Percentiles rank a stretch among this genome's conserved stretches.
Conservation (phyloP, 1,284 basidiomycete species). For the Microbotryum intermedium region DNA sequence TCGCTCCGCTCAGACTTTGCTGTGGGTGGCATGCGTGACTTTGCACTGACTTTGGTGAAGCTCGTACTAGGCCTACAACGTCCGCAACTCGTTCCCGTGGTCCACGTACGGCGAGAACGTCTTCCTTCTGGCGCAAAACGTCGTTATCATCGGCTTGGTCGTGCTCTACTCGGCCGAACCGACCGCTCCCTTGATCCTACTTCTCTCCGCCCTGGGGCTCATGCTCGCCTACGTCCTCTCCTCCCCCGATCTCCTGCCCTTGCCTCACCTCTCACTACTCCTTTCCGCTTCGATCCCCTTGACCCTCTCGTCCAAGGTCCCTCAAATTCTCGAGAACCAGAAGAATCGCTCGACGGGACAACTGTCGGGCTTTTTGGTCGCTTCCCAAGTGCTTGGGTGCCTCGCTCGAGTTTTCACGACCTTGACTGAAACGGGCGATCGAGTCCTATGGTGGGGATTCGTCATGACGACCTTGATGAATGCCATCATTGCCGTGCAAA, state of each 20-base stretch:
- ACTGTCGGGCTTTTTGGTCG: constrained; percentile 80
- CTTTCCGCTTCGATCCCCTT: constrained; percentile 61
- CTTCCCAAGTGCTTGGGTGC: constrained; percentile 56
- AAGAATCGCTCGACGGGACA: constrained; percentile 71
- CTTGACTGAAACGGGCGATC: constrained; percentile 71
- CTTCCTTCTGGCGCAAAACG: constrained; percentile 76
- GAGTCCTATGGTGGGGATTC: constrained; percentile 68
- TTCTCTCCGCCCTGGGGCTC: constrained; percentile 42
- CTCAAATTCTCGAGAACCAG: constrained; percentile 73
- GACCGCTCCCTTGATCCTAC: constrained; percentile 29
- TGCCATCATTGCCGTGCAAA: constrained; percentile 64
- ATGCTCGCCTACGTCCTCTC: constrained; percentile 39
- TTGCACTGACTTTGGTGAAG: too few relatives aligned
- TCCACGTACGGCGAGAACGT: constrained; percentile 91
- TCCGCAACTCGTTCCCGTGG: constrained; percentile 75
- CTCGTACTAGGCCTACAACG: constrained; percentile 51
- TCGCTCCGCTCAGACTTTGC: too few relatives aligned
- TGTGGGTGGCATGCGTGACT: too few relatives aligned
- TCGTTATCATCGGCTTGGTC: constrained; percentile 72
- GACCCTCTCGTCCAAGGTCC: constrained; percentile 73
- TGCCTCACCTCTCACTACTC: constrained; percentile 46
- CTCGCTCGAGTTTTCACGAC: constrained; percentile 84
- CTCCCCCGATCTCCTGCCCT: constrained; percentile 46
- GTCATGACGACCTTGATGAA: constrained; percentile 70
- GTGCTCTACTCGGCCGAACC: constrained; percentile 47